Evolutionary conservation across 208 protist species (phyloP), one percentile per base, ranked within the genome.

Genomic region (Leptomonas seymouri): DNA sequence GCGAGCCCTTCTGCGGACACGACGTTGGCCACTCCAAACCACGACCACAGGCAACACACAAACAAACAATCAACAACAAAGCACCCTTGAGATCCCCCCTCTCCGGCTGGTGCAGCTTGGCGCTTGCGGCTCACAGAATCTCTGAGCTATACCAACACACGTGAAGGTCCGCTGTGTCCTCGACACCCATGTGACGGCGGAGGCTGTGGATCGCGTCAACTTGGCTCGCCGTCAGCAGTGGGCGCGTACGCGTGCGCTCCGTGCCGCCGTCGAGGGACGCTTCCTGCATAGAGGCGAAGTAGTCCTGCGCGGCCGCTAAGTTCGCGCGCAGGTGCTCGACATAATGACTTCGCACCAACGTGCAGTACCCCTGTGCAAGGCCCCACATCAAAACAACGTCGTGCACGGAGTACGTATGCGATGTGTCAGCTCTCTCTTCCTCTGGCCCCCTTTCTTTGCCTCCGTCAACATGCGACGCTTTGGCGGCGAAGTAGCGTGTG

Each of bases 301-400:
- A 91, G 46, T 68, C 69, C 14, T 59, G 58, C 16, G 77, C 85
- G 0, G 77, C 75, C 0, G 23, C 58, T 39, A 74, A 76, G 76
- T 92, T 92, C 16, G 62, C 54, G 15, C 51, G 51, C 20, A 90
- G 61, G 50, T 90, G 90, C 23, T 66, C 80, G 34, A 57, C 44
- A 1, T 62, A 78, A n/a, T 74, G 51, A 51, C 88, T 91, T 20
- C 83, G 84, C 36, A 93, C 86, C 3, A 94, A 45, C 16, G 80
- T 74, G 64, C 78, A 85, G 69, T 89, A 94, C 14, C 88, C 86
- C 36, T 90, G 88, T 28, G 76, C 49, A 18, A 94, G 55, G 3
- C 88, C 88, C 88, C 88, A 96, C 85, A 93, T 83, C 25, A 94
- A 49, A 2, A 93, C 30, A 30, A 94, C 51, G 66, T 91, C 88